Evolutionary conservation across 2,329 filamentous ascomycete species (phyloP), one percentile per base, ranked within the genome.

Genomic region (Aureobasidium sp.): DNA sequence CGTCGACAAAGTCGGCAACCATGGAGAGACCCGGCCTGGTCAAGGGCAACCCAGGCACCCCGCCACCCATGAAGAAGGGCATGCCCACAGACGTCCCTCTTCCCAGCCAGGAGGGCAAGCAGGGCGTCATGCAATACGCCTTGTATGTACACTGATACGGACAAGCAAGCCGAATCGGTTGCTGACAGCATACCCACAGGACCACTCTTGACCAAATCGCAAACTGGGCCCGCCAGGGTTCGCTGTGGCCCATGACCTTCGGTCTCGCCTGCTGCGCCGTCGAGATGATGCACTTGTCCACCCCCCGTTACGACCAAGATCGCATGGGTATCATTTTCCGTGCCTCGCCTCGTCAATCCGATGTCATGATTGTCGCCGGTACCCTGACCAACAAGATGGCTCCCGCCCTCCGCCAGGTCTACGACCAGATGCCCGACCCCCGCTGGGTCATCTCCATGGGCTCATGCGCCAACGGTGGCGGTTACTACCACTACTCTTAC

Each of bases 361-460:
- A 95, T 74, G 87, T 95, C 66, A 94, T 95, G 90, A 94, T 95
- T 69, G 90, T 95, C 23, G 90, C 90, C 27, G 90, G 90, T 51
- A 95, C 90, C n/a, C 81, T 95, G 62, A 93, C 89, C 65, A 95
- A 95, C 81, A 95, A 95, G 79, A 95, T 95, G 90, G 90, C 89
- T 0, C 89, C 90, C 1, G 90, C 90, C 31, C 78, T 95, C 67
- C 81, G 90, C 71, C 89, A 93, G 75, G 86, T 94, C 62, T 95
- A 95, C 78, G 90, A 95, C 74, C 90, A 95, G 78, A 95, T 95
- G 90, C 89, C 90, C 37, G 90, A 95, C 35, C 90, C 90, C 19
- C 82, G 87, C 69, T 95, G 90, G 89, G 89, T 91, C 33, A 81
- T 87, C 69, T 87, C 83, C 67, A 91, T 92, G 88, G 88, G 88